Evolutionary conservation across 768 basidiomycete species (phyloP).

Genomic region (Dictyophora rubrovolvata): DNA sequence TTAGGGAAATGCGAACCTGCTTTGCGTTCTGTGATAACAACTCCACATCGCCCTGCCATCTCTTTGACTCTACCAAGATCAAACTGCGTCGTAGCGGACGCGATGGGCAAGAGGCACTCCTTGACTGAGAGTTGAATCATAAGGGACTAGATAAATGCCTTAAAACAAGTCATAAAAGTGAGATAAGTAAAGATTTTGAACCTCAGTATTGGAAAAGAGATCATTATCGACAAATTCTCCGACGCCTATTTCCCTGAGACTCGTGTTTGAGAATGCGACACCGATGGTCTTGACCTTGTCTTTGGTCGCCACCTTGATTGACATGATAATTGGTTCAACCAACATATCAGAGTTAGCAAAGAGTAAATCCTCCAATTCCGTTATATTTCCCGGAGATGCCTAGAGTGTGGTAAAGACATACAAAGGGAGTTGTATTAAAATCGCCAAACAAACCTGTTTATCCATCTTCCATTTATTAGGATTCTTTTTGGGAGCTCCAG

Average conservation of each 20-base stretch:
- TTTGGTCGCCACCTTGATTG: conserved; percentile 58
- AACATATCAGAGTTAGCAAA: conserved; percentile 74
- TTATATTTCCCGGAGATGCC: conserved; percentile 67
- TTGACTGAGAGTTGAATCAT: conserved; percentile 96
- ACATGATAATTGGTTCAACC: conserved; percentile 81
- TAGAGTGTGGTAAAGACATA: conserved; percentile 16
- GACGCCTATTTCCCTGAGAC: conserved; percentile 73
- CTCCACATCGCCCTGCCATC: conserved; percentile 81
- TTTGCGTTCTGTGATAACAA: conserved; percentile 85
- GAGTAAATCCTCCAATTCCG: conserved; percentile 69
- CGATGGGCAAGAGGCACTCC: conserved; percentile 77
- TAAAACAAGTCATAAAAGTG: neutral
- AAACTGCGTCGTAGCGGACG: conserved; percentile 72
- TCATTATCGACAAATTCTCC: conserved; percentile 93
- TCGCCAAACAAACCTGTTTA: conserved; percentile 51
- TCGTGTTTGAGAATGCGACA: conserved; percentile 87
- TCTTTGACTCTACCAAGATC: conserved; percentile 81
- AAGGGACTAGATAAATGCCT: conserved; percentile 50
- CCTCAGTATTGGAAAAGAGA: conserved; percentile 91
- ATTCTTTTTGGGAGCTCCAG: conserved; percentile 61
- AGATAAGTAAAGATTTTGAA: conserved; percentile 23
- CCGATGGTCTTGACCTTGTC: conserved; percentile 68
- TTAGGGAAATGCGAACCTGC: conserved; percentile 38
- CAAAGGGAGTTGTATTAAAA: neutral
- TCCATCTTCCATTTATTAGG: conserved; percentile 61